These are phyloP conservation scores for Paraurostyla sp. DNA, from an alignment of 73 alveolate species.

Conservation along the genomic window DNA sequence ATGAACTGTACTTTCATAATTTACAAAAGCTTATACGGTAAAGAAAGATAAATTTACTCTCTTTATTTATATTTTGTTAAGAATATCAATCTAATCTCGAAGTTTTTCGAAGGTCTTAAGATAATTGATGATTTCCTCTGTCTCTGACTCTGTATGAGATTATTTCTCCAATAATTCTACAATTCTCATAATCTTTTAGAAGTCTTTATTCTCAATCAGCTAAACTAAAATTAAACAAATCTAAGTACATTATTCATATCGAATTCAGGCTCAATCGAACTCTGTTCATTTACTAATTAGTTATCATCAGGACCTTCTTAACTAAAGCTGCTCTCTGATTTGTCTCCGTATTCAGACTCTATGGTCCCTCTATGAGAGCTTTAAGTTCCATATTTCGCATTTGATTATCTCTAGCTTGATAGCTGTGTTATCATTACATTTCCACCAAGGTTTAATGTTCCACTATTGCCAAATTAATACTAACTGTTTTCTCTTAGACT, in stretches of 20 bases:
- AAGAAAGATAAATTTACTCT: not conserved
- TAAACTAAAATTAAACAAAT: not conserved
- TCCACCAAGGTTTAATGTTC: not conserved
- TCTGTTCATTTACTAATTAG: not conserved
- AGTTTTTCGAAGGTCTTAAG: not conserved
- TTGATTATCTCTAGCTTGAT: constrained; percentile 3
- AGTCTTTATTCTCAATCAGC: not conserved
- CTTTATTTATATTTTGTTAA: not conserved
- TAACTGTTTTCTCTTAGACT: too few relatives aligned
- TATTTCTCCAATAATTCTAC: not conserved
- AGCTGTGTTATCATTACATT: constrained; percentile 1
- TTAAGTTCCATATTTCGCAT: not conserved
- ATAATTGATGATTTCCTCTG: not conserved
- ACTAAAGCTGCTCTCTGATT: not conserved
- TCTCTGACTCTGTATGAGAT: constrained; percentile 7
- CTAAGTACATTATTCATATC: constrained; percentile 27
- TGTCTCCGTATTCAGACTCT: not conserved
- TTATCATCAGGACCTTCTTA: too few relatives aligned
- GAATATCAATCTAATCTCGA: not conserved
- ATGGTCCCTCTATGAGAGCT: not conserved
- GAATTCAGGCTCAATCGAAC: not conserved
- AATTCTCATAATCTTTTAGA: not conserved
- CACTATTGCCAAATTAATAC: too few relatives aligned
- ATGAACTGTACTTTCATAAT: constrained; percentile 11
- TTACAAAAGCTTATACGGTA: not conserved